Base-by-base conservation (phyloP, 768 basidiomycete species). In the Leucocoprinus sp. region DNA sequence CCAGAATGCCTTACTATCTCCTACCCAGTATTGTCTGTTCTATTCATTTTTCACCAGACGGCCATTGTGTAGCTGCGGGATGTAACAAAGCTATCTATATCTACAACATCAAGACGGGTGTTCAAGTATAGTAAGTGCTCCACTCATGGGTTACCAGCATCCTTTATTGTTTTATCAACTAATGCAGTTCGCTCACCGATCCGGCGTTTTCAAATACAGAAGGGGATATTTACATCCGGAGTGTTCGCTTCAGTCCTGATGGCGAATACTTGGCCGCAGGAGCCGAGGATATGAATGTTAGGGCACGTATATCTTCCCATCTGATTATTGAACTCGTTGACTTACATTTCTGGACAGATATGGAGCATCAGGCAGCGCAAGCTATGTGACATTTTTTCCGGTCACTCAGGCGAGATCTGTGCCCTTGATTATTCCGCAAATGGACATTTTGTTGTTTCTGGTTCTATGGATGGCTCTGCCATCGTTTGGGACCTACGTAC, bases 71-170 rank as follows among this genome's bases (percentile, higher is more conserved):
- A 35, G 95, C 93, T 22, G 96, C 93, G 8, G 95, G 93, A 9
- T 98, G 93, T 66, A 98, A 98, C 65, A 75, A 90, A 33, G 90
- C 91, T 0, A 91, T 93, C 15, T 93, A 96, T 63, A 93, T 98
- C 46, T 97, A 88, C 60, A 91, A 97, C 59, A 86, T 85, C 21
- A 86, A 86, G 65, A 84, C 87, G 0, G 93, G 93, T 5, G 61
- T 58, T 0, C 91, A 89, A 66, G 83, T 83, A 23, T 92, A 85
- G 93, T 92, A 53, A 45, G 80, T 57, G 8, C 18, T 48, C 8
- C 21, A 34, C 28, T 14, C n/a, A 12, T 14, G 9, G 14, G 18
- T 15, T 19, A 19, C 28, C 26, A 19, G 2, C 15, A 31, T 21
- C 26, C 17, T 9, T 14, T 8, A 17, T 33, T 19, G 34, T 34